A percentile compares a stretch with the other conserved stretches of the same genome.
Conservation (phyloP, 495 filamentous ascomycete species). For the Schizothecium vesticola region DNA sequence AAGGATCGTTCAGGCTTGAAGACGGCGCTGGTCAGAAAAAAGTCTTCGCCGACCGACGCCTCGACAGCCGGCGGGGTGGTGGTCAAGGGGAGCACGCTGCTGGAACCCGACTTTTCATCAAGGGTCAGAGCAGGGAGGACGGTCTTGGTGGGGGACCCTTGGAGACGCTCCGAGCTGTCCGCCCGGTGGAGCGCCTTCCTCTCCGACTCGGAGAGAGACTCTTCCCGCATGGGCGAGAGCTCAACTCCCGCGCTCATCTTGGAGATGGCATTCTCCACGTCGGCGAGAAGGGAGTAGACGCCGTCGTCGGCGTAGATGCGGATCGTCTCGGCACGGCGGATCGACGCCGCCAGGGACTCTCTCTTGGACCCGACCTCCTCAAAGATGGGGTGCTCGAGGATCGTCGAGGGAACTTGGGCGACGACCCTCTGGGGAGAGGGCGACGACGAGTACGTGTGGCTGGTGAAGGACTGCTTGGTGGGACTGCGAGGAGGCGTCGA, state of each 20-base stretch:
- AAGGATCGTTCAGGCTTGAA: slow-evolving; percentile 26
- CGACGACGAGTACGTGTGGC: slow-evolving; percentile 26
- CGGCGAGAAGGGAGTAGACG: slow-evolving; percentile 56
- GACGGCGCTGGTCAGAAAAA: slow-evolving; percentile 43
- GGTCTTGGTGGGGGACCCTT: slow-evolving; percentile 16
- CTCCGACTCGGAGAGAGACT: slow-evolving; percentile 22
- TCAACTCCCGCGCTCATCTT: slow-evolving; percentile 38
- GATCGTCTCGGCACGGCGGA: slow-evolving; percentile 54
- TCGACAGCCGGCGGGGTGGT: slow-evolving; percentile 3
- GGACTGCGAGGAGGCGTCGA: slow-evolving; percentile 47
- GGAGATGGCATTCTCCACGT: slow-evolving; percentile 57
- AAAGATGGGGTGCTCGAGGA: slow-evolving; percentile 39
- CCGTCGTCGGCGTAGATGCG: slow-evolving; percentile 61
- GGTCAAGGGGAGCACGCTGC: slow-evolving; percentile 13
- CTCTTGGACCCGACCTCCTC: slow-evolving; percentile 32
- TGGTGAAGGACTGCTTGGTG: slow-evolving; percentile 28
- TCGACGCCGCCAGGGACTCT: slow-evolving; percentile 15
- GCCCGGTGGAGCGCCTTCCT: slow-evolving; percentile 30
- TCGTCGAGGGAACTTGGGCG: slow-evolving; percentile 45
- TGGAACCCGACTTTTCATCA: slow-evolving; percentile 25
- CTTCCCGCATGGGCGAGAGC: slow-evolving; percentile 6
- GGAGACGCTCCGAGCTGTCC: slow-evolving; percentile 39
- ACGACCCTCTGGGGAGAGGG: slow-evolving; percentile 42
- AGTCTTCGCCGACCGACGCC: slow-evolving; percentile 17
- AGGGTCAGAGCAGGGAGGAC: slow-evolving; percentile 13